Evolutionary conservation across 441 rosid genomes (phyloP).

Genomic region (Aleurites moluccanus): DNA sequence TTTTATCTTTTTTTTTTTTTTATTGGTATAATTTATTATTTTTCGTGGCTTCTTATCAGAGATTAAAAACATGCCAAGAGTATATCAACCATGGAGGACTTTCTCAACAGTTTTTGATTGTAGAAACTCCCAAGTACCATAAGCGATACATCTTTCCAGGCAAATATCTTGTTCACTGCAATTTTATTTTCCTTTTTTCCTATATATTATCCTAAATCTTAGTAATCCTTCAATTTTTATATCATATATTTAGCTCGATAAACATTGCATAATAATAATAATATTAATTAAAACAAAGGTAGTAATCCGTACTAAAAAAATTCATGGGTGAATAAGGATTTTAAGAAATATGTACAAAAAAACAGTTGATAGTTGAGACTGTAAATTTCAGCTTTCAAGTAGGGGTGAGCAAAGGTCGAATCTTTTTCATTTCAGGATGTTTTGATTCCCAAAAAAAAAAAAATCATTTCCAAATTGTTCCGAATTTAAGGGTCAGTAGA

Average conservation of each 20-base stretch:
- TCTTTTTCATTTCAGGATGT: no score
- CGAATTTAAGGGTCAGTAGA: no score
- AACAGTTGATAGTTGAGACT: no score
- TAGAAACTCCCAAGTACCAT: slow-evolving; percentile 52
- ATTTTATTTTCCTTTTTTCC: not conserved
- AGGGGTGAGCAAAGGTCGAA: no score
- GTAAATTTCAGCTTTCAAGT: no score
- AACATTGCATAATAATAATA: not conserved
- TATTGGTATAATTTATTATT: not conserved
- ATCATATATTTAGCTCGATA: not conserved
- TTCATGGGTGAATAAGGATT: no score
- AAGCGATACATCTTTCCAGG: slow-evolving; percentile 78
- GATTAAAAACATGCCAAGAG: slow-evolving; percentile 56
- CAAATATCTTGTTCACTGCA: slow-evolving; percentile 28
- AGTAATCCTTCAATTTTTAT: not conserved
- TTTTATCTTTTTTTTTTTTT: not conserved
- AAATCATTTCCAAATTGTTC: no score
- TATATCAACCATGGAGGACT: slow-evolving; percentile 49
- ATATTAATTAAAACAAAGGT: no score
- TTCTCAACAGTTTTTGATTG: slow-evolving; percentile 49
- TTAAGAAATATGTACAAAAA: no score
- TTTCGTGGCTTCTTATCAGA: slow-evolving; percentile 37
- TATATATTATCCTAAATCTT: not conserved
- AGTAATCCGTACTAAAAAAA: no score
- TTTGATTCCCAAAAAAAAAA: no score